Evolutionary conservation across 208 protist genomes (phyloP).

Genomic region (Naegleria gruberi): DNA sequence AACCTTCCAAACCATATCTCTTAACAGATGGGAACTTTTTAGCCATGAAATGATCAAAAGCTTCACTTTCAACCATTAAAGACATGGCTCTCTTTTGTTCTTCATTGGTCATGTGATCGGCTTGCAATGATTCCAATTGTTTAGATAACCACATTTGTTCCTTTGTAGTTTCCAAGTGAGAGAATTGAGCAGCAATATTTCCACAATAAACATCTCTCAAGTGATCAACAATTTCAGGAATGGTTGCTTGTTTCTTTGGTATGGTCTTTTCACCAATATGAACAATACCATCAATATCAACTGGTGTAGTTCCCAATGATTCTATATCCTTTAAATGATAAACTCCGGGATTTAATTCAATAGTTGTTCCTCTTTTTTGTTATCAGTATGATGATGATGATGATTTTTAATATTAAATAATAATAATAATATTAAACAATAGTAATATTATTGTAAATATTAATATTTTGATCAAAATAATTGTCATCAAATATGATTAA

Average conservation of each 20-base stretch:
- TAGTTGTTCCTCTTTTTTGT: constrained; percentile 27
- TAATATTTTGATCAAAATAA: background rate
- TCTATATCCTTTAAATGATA: constrained; percentile 65
- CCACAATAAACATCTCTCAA: constrained; percentile 74
- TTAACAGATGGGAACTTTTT: constrained; percentile 76
- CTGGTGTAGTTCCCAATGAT: constrained; percentile 30
- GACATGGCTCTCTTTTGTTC: constrained; percentile 66
- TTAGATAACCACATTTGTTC: constrained; percentile 78
- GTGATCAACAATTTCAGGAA: constrained; percentile 47
- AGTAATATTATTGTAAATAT: background rate
- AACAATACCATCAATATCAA: constrained; percentile 52
- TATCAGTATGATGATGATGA: background rate
- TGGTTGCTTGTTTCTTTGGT: constrained; percentile 46
- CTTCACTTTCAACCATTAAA: constrained; percentile 70
- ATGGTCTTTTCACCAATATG: background rate
- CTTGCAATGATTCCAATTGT: constrained; percentile 64
- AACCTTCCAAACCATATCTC: constrained; percentile 91
- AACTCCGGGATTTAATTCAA: constrained; percentile 55
- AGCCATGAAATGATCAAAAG: constrained; percentile 87
- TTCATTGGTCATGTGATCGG: constrained; percentile 45
- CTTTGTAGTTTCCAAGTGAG: constrained; percentile 76
- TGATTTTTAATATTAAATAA: constrained; percentile 12
- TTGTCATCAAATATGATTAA: background rate
- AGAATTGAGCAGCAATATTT: constrained; percentile 80
- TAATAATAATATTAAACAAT: background rate